Conservation (phyloP, 495 filamentous ascomycete species). For the Parathielavia appendiculata region DNA sequence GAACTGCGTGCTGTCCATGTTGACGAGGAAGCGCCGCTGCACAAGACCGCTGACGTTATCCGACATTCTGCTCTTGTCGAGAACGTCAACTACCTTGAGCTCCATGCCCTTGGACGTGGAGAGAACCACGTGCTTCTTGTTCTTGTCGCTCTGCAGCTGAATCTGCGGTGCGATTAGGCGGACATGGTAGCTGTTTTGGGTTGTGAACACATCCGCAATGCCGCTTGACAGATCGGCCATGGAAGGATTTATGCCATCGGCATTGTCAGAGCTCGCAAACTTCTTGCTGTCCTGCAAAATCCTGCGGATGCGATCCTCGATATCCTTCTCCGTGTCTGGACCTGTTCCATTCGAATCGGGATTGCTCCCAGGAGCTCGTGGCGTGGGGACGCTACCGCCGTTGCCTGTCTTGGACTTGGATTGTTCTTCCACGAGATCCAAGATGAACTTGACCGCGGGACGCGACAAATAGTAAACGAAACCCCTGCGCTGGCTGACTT, state of each 20-base stretch:
- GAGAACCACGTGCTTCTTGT: constrained; percentile 84
- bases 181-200: constrained; percentile 89
- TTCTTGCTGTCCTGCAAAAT: constrained; percentile 79
- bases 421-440: constrained; percentile 95
- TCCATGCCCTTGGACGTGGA: constrained; percentile 95
- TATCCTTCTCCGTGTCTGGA: constrained; percentile 55
- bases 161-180: constrained; percentile 95
- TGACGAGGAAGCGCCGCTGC: constrained; percentile 85
- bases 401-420: constrained; percentile 55
- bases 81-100: constrained; percentile 91
- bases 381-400: constrained; percentile 33
- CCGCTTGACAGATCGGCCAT: constrained; percentile 63
- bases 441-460: constrained; percentile 92
- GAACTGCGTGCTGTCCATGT: constrained; percentile 95
- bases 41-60: constrained; percentile 94
- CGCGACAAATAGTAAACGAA: constrained; percentile 98
- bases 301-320: constrained; percentile 83
- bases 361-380: constrained; percentile 33
- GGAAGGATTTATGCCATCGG: constrained; percentile 32
- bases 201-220: constrained; percentile 83
- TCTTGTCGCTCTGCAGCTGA: constrained; percentile 96
- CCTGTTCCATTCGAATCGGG: constrained; percentile 38
- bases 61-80: constrained; percentile 88
- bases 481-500: constrained; percentile 90
- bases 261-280: constrained; percentile 70